Evolutionary conservation across 768 basidiomycete genomes (phyloP), one percentile per base, ranked within the genome.

Genomic region (Boletus edulis): DNA sequence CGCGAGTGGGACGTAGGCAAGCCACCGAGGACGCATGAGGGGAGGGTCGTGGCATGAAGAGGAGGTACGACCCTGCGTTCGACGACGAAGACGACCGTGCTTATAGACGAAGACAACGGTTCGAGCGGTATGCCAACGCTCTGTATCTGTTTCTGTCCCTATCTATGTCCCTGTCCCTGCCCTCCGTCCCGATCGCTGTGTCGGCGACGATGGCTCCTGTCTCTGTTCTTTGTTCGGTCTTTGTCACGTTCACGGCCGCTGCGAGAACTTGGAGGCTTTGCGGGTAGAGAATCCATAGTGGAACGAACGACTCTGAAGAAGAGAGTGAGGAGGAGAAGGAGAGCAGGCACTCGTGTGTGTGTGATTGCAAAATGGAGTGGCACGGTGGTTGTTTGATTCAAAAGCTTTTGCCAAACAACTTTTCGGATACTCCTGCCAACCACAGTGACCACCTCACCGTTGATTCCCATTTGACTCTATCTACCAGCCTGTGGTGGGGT

Each of bases 51-150:
- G 46, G 70, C 58, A 51, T 58, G 55, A 86, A 81, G 64, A 73
- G 85, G 32, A 79, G 76, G 57, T 69, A 73, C 47, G 82, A 77
- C 44, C 68, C 75, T 59, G 53, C 59, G 14, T 67, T 76, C 49
- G 81, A 81, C 61, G 69, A 75, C 52, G 83, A 35, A n/a, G n/a
- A n/a, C n/a, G n/a, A n/a, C n/a, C n/a, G n/a, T n/a, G n/a, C n/a
- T n/a, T n/a, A n/a, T n/a, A n/a, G n/a, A n/a, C n/a, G n/a, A n/a
- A 14, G 84, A 79, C 81, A 79, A 62, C 80, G 81, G 62, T 73
- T 79, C 32, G 63, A 75, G 47, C 73, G 82, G 45, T 80, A 80
- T 10, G 62, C n/a, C n/a, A n/a, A n/a, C n/a, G n/a, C n/a, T n/a
- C n/a, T n/a, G n/a, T n/a, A n/a, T n/a, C 15, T 15, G 4, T 37